Evolutionary conservation across 108 stramenopile species (phyloP).

Genomic region (Pseudonitzschia pungens): DNA sequence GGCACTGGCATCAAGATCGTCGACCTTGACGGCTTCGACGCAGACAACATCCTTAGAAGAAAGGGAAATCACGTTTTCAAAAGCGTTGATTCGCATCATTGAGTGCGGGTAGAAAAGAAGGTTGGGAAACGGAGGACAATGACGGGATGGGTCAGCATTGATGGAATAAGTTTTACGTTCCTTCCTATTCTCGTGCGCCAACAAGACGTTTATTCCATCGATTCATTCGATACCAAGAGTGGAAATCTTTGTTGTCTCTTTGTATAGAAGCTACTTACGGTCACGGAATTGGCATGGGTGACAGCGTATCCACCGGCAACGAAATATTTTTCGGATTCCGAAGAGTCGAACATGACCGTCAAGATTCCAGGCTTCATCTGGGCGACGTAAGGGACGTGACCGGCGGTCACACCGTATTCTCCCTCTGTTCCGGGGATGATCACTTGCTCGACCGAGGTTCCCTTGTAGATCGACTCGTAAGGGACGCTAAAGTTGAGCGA

Average conservation of each 20-base stretch:
- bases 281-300: conserved; percentile 88
- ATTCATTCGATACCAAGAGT: conserved; percentile 3
- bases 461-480: conserved; percentile 90
- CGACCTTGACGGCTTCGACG: conserved; percentile 94
- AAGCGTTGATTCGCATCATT: background rate
- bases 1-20: conserved; percentile 88
- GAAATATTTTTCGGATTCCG: conserved; percentile 95
- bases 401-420: conserved; percentile 95
- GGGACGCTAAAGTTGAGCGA: conserved; percentile 92
- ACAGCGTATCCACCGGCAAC: conserved; percentile 95
- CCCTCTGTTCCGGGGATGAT: conserved; percentile 91
- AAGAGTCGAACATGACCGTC: conserved; percentile 79
- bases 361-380: conserved; percentile 96
- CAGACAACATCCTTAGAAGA: conserved; percentile 88
- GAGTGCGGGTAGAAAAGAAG: background rate
- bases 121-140: background rate
- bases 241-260: background rate
- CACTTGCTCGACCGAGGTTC: conserved; percentile 75
- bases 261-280: conserved; percentile 57
- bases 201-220: background rate
- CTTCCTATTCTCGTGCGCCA: background rate
- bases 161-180: background rate
- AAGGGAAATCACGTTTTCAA: too few species aligned
- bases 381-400: conserved; percentile 95
- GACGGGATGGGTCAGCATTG: conserved; percentile 3